A percentile compares a stretch with the other conserved stretches of the same genome.
Evolutionary conservation across 257 asterid genomes (phyloP).

Genomic region (Orobanche coerulescens): DNA sequence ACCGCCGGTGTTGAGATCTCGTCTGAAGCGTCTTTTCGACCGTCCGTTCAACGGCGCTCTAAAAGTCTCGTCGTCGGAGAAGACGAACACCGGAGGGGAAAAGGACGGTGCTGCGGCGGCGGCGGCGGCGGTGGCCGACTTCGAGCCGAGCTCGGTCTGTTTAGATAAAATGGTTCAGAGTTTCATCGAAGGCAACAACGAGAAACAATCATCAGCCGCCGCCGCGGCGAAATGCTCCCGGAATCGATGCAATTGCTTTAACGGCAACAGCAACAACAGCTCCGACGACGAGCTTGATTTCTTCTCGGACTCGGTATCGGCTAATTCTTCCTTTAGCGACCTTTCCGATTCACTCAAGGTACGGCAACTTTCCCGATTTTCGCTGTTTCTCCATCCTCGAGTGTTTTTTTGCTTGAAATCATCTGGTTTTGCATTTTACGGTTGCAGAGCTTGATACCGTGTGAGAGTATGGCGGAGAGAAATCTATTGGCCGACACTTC

Average conservation of each 20-base stretch:
- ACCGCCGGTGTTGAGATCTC: conserved; percentile 56
- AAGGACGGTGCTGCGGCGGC: conserved; percentile 34
- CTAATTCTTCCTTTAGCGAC: conserved; percentile 56
- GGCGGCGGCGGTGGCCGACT: conserved; percentile 32
- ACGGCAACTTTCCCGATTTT: not conserved
- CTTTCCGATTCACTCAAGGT: conserved; percentile 76
- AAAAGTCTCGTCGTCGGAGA: conserved; percentile 51
- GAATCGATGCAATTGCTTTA: conserved; percentile 81
- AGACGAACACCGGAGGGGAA: conserved; percentile 35
- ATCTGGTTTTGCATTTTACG: conserved; percentile 11
- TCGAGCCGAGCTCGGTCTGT: conserved; percentile 88
- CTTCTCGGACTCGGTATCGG: conserved; percentile 44
- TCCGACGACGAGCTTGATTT: conserved; percentile 83
- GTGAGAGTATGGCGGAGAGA: conserved; percentile 61
- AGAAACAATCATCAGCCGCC: conserved; percentile 39
- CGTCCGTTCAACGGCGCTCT: conserved; percentile 71
- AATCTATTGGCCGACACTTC: conserved; percentile 78
- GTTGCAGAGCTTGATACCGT: conserved; percentile 62
- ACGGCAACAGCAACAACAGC: conserved; percentile 79
- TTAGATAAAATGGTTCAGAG: conserved; percentile 80
- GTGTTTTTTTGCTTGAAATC: not conserved
- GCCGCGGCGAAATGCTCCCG: conserved; percentile 48
- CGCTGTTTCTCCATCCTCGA: not conserved
- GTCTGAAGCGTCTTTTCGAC: conserved; percentile 80
- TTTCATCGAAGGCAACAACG: conserved; percentile 65